Base-by-base conservation (phyloP, 1,284 basidiomycete genomes). In the Cystobasidiaceae sp. region DNA sequence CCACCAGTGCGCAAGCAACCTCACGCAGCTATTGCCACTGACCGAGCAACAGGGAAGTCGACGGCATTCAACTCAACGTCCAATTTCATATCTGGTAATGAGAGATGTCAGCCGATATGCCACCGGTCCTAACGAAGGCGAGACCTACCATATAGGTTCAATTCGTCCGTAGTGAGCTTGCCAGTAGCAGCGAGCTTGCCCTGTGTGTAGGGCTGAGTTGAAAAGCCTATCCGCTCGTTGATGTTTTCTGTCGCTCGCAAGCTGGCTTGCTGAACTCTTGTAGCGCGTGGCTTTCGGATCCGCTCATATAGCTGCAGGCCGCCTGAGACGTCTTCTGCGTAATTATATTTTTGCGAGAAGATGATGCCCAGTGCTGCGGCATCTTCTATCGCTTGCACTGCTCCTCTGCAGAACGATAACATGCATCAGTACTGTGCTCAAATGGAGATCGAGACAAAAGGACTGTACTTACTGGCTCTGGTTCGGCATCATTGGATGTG, bases 351-450 rank as follows among this genome's bases (percentile, higher is more conserved):
- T 45, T 69, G 70, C 34, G 68, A 69, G 67, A 78, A 70, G 3
- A 76, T 72, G 39, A 76, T 71, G 3, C 75, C 77, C 49, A 79
- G 71, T 0, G 75, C 75, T 0, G 76, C 77, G 0, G 73, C 77
- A 67, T 79, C 78, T 69, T 79, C 78, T 34, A 77, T 71, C 0
- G 77, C 77, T 61, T 77, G 76, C 0, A 77, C 78, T 2, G 78
- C 78, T 9, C 78, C 78, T 66, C 54, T 77, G 75, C 2, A 74
- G 75, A 49, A 76, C 66, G 11, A 25, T 11, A 32, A 43, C 19
- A 30, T 33, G 19, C 15, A n/a, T 3, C 4, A 19, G 28, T 37
- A 21, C 17, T n/a, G 32, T 33, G 50, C 28, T 52, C 71, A 72
- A 62, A 52, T 45, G 27, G 25, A n/a, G 7, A 4, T 25, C 19